These are phyloP conservation scores for Ustilago trichophora DNA, from an alignment of 1,284 basidiomycete species.

Conservation along the genomic window DNA sequence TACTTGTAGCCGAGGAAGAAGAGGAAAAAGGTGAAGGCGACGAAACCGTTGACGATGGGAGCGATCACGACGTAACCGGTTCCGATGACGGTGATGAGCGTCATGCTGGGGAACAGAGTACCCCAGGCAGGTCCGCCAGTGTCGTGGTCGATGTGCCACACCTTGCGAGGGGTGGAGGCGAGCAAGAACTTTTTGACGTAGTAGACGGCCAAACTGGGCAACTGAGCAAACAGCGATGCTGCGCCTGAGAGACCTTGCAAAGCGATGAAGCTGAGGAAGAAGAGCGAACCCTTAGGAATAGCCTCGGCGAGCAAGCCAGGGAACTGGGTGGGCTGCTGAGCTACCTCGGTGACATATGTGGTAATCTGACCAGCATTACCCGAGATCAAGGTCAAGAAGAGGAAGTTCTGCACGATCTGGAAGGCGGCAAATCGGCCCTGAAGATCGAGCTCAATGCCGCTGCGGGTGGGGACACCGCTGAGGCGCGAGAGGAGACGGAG, in stretches of 20 bases:
- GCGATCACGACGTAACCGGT: slow-evolving; percentile 84
- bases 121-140: slow-evolving; percentile 80
- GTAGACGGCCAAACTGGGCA: slow-evolving; percentile 79
- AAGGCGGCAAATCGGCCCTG: slow-evolving; percentile 93
- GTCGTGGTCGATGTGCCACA: slow-evolving; percentile 80
- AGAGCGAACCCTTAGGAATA: slow-evolving; percentile 85
- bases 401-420: slow-evolving; percentile 71
- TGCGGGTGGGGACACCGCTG: slow-evolving; percentile 81
- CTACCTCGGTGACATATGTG: slow-evolving; percentile 37
- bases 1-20: slow-evolving; percentile 77
- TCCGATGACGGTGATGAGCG: slow-evolving; percentile 59
- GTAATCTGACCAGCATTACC: slow-evolving; percentile 48
- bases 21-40: slow-evolving; percentile 80
- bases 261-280: slow-evolving; percentile 85
- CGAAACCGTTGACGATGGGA: slow-evolving; percentile 91
- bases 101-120: slow-evolving; percentile 71
- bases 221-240: slow-evolving; percentile 81
- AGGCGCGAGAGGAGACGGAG: slow-evolving; percentile 79
- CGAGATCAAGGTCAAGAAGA: slow-evolving; percentile 62
- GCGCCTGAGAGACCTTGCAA: slow-evolving; percentile 68
- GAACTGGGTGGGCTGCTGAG: slow-evolving; percentile 40
- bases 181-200: slow-evolving; percentile 85
- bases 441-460: slow-evolving; percentile 84
- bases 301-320: slow-evolving; percentile 68
- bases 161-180: slow-evolving; percentile 86